These are phyloP conservation scores for Pseudonitzschia multiseries DNA, from an alignment of 108 stramenopile genomes.

Conservation along the genomic window DNA sequence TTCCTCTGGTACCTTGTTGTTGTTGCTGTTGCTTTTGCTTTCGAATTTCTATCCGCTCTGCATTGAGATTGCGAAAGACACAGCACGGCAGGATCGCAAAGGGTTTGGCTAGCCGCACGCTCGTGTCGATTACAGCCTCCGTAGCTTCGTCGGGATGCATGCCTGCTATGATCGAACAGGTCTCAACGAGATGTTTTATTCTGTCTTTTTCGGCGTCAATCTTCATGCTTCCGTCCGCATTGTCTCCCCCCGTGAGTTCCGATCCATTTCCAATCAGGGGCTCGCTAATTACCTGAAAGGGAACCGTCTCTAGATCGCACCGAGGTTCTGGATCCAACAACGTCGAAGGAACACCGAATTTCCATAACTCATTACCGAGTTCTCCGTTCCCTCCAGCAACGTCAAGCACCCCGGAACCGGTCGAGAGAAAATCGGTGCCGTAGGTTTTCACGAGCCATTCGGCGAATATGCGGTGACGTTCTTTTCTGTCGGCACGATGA, in stretches of 20 bases:
- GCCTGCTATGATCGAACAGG: conserved; percentile 70
- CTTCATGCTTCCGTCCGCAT: neutral
- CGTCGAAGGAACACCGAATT: conserved; percentile 48
- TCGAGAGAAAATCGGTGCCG: conserved; percentile 31
- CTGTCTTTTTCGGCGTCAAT: conserved; percentile 15
- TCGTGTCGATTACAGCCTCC: conserved; percentile 66
- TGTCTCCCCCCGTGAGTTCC: conserved; percentile 35
- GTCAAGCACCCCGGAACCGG: conserved; percentile 57
- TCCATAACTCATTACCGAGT: conserved; percentile 51
- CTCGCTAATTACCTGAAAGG: conserved; percentile 42
- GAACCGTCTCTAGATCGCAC: neutral
- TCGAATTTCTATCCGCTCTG: conserved; percentile 23
- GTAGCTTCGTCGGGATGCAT: conserved; percentile 91
- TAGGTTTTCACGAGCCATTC: conserved; percentile 46
- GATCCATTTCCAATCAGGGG: conserved; percentile 51
- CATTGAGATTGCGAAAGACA: conserved; percentile 63
- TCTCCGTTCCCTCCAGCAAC: conserved; percentile 87
- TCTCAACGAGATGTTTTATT: conserved; percentile 24
- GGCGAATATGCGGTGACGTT: conserved; percentile 56
- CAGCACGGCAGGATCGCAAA: conserved; percentile 70
- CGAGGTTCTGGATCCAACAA: conserved; percentile 71
- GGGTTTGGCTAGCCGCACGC: conserved; percentile 52
- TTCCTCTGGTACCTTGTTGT: conserved; percentile 24
- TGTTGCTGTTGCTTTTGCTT: conserved; percentile 7
- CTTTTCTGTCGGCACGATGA: conserved; percentile 33